Evolutionary conservation across 768 basidiomycete species (phyloP).

Genomic region (Lentinula sp.): DNA sequence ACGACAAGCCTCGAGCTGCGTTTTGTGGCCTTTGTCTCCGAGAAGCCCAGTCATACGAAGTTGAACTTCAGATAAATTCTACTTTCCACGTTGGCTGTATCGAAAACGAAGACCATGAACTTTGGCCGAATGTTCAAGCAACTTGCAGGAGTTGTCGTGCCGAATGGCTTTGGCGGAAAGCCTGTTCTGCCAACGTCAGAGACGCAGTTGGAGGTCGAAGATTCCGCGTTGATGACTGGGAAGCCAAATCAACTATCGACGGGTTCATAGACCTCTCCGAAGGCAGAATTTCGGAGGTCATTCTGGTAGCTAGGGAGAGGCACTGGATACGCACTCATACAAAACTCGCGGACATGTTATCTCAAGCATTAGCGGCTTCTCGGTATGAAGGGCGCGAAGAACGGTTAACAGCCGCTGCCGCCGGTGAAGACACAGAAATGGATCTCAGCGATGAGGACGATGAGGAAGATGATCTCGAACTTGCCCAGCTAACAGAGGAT

Average conservation of each 20-base stretch:
- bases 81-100: constrained; percentile 38
- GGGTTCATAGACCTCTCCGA: constrained; percentile 72
- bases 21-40: constrained; percentile 69
- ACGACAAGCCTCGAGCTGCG: constrained; percentile 42
- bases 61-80: constrained; percentile 16
- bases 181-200: not conserved
- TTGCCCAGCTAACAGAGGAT: constrained; percentile 35
- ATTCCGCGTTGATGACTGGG: constrained; percentile 30
- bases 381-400: constrained; percentile 30
- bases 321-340: constrained; percentile 63
- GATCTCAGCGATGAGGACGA: constrained; percentile 26
- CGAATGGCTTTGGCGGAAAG: constrained; percentile 51
- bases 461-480: constrained; percentile 37
- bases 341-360: constrained; percentile 58
- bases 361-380: constrained; percentile 60
- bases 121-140: constrained; percentile 57
- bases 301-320: constrained; percentile 61
- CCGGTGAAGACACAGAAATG: constrained; percentile 21
- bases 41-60: constrained; percentile 45
- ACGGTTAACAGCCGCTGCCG: constrained; percentile 18
- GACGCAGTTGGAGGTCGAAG: not conserved
- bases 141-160: constrained; percentile 64
- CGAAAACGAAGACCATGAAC: constrained; percentile 70
- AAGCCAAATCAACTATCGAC: constrained; percentile 55
- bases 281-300: constrained; percentile 56